A percentile compares a stretch with the other conserved stretches of the same genome.
Conservation (phyloP, 306 rosid genomes). For the Fagus sylvatica region DNA sequence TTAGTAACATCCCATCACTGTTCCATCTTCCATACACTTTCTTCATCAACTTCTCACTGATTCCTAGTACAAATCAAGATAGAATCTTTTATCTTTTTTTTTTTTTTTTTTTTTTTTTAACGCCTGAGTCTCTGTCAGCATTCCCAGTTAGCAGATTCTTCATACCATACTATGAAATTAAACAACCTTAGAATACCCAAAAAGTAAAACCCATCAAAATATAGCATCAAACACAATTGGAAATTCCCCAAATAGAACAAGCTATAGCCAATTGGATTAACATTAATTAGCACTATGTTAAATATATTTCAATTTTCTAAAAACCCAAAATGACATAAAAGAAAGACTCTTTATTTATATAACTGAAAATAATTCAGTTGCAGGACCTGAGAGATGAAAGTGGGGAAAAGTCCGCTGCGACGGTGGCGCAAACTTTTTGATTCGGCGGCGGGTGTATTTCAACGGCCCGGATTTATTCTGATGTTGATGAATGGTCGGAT, state of each 20-base stretch:
- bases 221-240: not conserved
- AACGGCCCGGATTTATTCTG: slow-evolving; percentile 30
- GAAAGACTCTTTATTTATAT: not conserved
- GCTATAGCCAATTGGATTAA: not conserved
- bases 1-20: not conserved
- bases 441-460: not conserved
- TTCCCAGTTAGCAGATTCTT: not conserved
- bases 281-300: not conserved
- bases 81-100: not conserved
- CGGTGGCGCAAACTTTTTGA: not conserved
- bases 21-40: not conserved
- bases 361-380: not conserved
- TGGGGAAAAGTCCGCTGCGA: slow-evolving; percentile 11
- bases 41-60: not conserved
- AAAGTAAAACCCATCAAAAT: not conserved
- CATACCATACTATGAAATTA: not conserved
- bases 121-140: not conserved
- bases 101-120: not conserved
- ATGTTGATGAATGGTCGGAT: slow-evolving; percentile 14
- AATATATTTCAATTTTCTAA: not conserved
- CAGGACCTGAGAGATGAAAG: slow-evolving; percentile 19
- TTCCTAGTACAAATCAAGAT: not conserved
- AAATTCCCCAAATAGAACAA: not conserved
- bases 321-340: not conserved
- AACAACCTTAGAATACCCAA: slow-evolving; percentile 1